These are phyloP conservation scores for Cercophora samala DNA, from an alignment of 495 filamentous ascomycete species.

Conservation along the genomic window DNA sequence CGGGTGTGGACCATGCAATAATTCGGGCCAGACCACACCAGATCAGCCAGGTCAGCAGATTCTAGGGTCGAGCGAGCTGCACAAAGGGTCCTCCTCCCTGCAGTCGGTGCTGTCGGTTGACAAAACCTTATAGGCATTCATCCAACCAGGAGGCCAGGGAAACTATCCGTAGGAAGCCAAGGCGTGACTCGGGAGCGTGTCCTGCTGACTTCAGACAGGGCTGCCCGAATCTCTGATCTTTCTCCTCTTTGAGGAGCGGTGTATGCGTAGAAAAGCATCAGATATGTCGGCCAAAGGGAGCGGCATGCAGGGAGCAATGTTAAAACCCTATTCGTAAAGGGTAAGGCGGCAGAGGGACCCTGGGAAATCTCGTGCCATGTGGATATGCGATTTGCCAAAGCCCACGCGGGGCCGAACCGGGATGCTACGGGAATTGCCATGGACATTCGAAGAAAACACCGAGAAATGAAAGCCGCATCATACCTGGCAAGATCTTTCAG, in stretches of 20 bases:
- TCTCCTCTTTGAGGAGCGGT: not conserved
- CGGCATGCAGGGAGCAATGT: not conserved
- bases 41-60: not conserved
- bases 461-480: constrained; percentile 25
- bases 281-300: not conserved
- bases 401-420: not conserved
- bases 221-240: not conserved
- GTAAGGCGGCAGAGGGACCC: not conserved
- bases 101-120: not conserved
- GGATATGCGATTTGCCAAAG: not conserved
- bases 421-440: not conserved
- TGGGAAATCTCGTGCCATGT: not conserved
- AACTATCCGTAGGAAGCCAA: not conserved
- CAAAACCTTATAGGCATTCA: not conserved
- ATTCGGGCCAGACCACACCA: not conserved
- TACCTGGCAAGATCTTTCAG: constrained; percentile 49
- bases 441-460: not conserved
- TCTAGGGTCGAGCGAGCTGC: not conserved
- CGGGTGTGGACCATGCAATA: not conserved
- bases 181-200: not conserved
- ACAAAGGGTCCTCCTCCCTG: not conserved
- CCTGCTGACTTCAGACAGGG: not conserved
- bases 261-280: not conserved
- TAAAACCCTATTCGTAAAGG: not conserved
- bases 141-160: not conserved